Base-by-base conservation (phyloP, 192 early-diverging fungal species). In the Coemansia sp. region DNA sequence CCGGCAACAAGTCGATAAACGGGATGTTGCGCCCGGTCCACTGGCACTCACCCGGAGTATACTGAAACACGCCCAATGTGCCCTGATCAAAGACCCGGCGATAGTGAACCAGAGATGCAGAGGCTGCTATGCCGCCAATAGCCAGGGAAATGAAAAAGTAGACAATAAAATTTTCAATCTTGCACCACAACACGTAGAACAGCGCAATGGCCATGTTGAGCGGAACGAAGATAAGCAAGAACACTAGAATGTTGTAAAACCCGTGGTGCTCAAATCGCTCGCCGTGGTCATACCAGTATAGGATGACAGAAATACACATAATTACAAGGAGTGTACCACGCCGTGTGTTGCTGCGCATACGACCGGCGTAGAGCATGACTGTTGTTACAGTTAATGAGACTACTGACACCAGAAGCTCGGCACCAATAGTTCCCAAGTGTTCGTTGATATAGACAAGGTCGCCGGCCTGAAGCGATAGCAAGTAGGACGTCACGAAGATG, bases 211-310 rank as follows among this genome's bases (percentile, higher is more conserved):
- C 63, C 12, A 75, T 6, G 61, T 87, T 87, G 18, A 87, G 69
- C 3, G 84, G 86, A 1, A 87, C 40, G 10, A 59, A 71, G 18
- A 87, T 84, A 6, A 68, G 71, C 71, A 85, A 29, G 24, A 85
- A 84, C 15, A 87, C 86, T 9, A 87, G 70, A 58, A 87, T 38
- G 40, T 87, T 87, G 68, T 87, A 87, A 22, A 85, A 81, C 0
- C 86, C 86, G 41, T 87, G 86, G 13, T 72, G 38, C 38, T 87
- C 82, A 47, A 87, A 87, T n/a, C 79, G 67, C 59, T 87, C 86
- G 53, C 86, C 86, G 18, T 85, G 82, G 68, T 87, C 86, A 64
- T 85, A 87, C 9, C 45, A 61, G 56, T 87, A 85, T 24, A 87
- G 67, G n/a, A 52, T 49, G 11, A 22, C 56, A 39, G 43, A 78